Conservation (phyloP, 2,329 filamentous ascomycete species). For the Periconia digitata region DNA sequence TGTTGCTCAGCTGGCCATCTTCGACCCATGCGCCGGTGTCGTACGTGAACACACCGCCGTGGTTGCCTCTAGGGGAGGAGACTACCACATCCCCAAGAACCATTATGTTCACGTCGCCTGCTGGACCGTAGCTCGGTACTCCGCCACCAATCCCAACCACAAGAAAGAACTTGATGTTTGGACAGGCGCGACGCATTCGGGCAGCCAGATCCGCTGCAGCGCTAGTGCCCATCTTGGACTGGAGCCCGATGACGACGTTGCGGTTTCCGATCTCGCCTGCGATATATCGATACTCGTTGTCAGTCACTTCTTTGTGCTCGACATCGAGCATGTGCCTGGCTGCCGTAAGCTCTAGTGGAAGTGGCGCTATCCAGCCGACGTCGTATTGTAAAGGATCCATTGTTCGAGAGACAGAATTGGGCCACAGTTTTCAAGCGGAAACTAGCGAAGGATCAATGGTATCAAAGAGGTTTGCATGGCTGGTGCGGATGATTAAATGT, state of each 20-base stretch:
- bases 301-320: slow-evolving; percentile 2
- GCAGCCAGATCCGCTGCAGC: background rate
- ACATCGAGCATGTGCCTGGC: slow-evolving; percentile 1
- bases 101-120: slow-evolving; percentile 14
- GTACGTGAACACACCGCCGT: slow-evolving; percentile 21
- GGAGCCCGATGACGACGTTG: slow-evolving; percentile 9
- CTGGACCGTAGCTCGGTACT: slow-evolving; percentile 15
- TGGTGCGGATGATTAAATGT: background rate
- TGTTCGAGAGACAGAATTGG: background rate
- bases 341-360: background rate
- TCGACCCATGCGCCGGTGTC: slow-evolving; percentile 11
- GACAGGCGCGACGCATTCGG: slow-evolving; percentile 1
- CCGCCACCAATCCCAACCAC: slow-evolving; percentile 23
- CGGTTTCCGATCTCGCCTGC: slow-evolving; percentile 6
- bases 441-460: background rate
- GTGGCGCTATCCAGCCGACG: background rate
- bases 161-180: slow-evolving; percentile 11
- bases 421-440: background rate
- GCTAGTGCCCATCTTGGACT: background rate
- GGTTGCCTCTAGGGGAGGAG: slow-evolving; percentile 15
- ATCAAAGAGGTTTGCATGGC: background rate
- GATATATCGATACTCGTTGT: slow-evolving; percentile 1
- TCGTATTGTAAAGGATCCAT: background rate
- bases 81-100: slow-evolving; percentile 24
- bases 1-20: slow-evolving; percentile 5